Evolutionary conservation across 2,329 filamentous ascomycete species (phyloP).

Genomic region (Talaromyces sp.): DNA sequence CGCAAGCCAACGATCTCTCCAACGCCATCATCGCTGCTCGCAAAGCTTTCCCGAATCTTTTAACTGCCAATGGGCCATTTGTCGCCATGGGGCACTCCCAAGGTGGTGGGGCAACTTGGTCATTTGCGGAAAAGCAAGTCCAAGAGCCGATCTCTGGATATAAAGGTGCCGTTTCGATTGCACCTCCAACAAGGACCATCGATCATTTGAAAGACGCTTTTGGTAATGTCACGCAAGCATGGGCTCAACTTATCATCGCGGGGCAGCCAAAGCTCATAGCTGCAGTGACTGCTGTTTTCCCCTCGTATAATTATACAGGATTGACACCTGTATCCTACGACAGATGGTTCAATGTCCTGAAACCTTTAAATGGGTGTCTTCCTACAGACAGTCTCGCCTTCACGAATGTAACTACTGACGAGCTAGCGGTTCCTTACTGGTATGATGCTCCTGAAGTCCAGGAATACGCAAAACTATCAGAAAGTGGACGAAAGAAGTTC

Average conservation of each 20-base stretch:
- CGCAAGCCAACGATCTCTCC: slow-evolving; percentile 40
- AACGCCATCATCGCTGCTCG: slow-evolving; percentile 40
- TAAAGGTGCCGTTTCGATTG: slow-evolving; percentile 1
- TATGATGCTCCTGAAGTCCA: slow-evolving; percentile 2
- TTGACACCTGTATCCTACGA: slow-evolving; percentile 4
- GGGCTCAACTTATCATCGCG: slow-evolving; percentile 3
- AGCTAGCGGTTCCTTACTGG: slow-evolving; percentile 3
- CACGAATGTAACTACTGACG: background rate
- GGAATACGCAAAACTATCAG: background rate
- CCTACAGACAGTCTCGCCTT: slow-evolving; percentile 5
- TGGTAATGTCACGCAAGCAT: background rate
- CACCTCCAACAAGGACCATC: slow-evolving; percentile 3
- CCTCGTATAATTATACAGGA: slow-evolving; percentile 1
- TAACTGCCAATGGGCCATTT: slow-evolving; percentile 29
- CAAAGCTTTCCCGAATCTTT: slow-evolving; percentile 32
- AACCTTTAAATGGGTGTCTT: slow-evolving; percentile 2
- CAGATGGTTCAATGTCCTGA: slow-evolving; percentile 6
- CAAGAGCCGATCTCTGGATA: slow-evolving; percentile 5
- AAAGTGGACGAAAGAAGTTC: slow-evolving; percentile 8
- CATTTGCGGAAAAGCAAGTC: slow-evolving; percentile 4
- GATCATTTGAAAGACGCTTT: slow-evolving; percentile 6
- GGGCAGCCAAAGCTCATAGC: background rate
- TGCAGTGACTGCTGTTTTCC: background rate
- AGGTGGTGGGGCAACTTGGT: slow-evolving; percentile 44
- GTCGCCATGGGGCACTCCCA: slow-evolving; percentile 45